Conservation (phyloP, 129 eudicot species). For the Flaveria ramosissima region DNA sequence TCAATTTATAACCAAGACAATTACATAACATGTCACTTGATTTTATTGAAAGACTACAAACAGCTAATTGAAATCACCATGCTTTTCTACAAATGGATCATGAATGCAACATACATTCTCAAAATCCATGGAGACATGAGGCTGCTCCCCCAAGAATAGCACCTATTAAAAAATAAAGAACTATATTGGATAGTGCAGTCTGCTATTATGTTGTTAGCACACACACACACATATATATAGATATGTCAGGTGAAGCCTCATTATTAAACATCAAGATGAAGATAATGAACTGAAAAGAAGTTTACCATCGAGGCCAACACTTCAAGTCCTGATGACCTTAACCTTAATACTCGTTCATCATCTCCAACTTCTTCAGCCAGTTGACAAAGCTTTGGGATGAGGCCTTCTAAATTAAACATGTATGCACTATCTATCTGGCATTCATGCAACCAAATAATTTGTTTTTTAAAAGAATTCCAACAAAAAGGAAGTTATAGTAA, state of each 20-base stretch:
- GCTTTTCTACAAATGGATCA: conserved; percentile 29
- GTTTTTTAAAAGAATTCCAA: neutral
- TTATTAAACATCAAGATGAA: neutral
- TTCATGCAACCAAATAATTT: neutral
- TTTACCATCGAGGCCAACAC: conserved; percentile 72
- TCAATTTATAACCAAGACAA: conserved; percentile 17
- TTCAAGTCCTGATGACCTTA: conserved; percentile 79
- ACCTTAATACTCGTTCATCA: conserved; percentile 61
- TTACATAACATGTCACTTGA: conserved; percentile 23
- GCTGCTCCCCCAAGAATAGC: conserved; percentile 71
- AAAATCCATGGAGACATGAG: conserved; percentile 70
- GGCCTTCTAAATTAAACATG: conserved; percentile 87
- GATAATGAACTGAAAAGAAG: conserved; percentile 5
- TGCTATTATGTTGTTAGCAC: neutral
- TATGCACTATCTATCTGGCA: conserved; percentile 65
- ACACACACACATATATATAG: too few species aligned
- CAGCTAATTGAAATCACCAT: conserved; percentile 36
- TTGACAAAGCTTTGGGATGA: conserved; percentile 75
- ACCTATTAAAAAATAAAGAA: conserved; percentile 42
- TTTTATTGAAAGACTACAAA: conserved; percentile 18
- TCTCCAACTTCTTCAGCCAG: conserved; percentile 81
- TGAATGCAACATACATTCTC: conserved; percentile 56
- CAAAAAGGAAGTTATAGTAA: neutral
- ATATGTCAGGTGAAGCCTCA: neutral
- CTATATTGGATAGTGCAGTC: conserved; percentile 14